Evolutionary conservation across 2,329 filamentous ascomycete species (phyloP), one percentile per base, ranked within the genome.

Genomic region (Alternaria triticimaculans): DNA sequence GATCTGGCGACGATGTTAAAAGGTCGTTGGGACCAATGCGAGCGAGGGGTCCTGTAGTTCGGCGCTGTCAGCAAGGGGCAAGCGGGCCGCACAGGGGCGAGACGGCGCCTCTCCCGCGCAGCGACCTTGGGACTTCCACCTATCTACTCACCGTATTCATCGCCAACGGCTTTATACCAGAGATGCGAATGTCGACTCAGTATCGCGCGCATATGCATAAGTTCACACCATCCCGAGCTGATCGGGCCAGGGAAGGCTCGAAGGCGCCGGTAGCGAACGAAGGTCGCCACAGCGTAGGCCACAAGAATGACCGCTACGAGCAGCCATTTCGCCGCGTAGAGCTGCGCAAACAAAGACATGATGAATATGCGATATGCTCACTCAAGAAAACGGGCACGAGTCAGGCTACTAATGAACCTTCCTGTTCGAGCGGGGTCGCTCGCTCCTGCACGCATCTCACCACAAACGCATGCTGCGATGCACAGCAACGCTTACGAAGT

Each of bases 1-100:
- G 74, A 48, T 85, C 82, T 0, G 84, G 79, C 14, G 84, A 83
- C 4, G 81, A 81, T 0, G 84, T 85, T 46, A 84, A 64, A 26
- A 86, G 72, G 44, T 85, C 69, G 25, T 83, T 84, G 6, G 85
- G 84, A 0, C 82, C 81, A n/a, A 84, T 76, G 20, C 84, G 50
- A 72, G 80, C 81, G 53, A 82, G 75, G 14, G 75, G 69, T 11
- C 79, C 80, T 80, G 9, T 0, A 6, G n/a, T 25, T 23, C 10
- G 26, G 18, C 21, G 58, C 48, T 50, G n/a, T 50, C 25, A 50
- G 48, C 48, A 50, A 18, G 48, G 48, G 37, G 37, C 37, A 41
- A 41, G 26, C 26, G 46, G 46, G 46, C 46, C 25, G 48, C 37
- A 41, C 37, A 18, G 37, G n/a, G 37, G n/a, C 37, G 3, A 18